These are phyloP conservation scores for Aspergillus jensenii DNA, from an alignment of 2,329 filamentous ascomycete species.

Conservation along the genomic window DNA sequence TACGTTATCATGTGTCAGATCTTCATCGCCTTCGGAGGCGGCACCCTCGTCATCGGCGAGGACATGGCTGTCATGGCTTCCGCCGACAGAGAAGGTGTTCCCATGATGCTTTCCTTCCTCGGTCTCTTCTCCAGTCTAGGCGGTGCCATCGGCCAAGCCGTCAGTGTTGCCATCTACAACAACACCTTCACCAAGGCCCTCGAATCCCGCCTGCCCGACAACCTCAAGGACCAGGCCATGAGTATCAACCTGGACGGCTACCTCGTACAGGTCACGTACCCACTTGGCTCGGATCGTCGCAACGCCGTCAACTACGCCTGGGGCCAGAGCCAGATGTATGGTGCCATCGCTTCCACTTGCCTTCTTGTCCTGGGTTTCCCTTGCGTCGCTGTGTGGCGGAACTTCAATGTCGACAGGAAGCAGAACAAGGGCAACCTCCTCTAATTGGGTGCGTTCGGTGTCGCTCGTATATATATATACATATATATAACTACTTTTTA, in stretches of 20 bases:
- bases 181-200: constrained; percentile 55
- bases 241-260: constrained; percentile 27
- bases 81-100: constrained; percentile 55
- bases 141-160: constrained; percentile 35
- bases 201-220: constrained; percentile 15
- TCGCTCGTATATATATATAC: background rate
- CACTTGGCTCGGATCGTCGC: constrained; percentile 28
- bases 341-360: constrained; percentile 35
- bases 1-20: constrained; percentile 58
- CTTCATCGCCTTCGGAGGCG: constrained; percentile 55
- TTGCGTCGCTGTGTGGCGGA: constrained; percentile 39
- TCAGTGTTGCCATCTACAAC: constrained; percentile 54
- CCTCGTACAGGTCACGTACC: constrained; percentile 26
- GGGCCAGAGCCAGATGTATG: constrained; percentile 38
- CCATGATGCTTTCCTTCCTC: constrained; percentile 42
- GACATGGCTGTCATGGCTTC: constrained; percentile 61
- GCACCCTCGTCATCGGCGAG: constrained; percentile 54
- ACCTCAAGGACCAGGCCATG: constrained; percentile 19
- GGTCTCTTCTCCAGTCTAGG: constrained; percentile 37
- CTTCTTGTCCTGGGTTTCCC: constrained; percentile 35
- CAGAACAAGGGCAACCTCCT: constrained; percentile 37
- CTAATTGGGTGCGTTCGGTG: background rate
- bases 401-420: constrained; percentile 39
- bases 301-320: constrained; percentile 40
- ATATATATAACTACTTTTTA: background rate